Base-by-base conservation (phyloP, 495 filamentous ascomycete species). In the Neurospora sp. region DNA sequence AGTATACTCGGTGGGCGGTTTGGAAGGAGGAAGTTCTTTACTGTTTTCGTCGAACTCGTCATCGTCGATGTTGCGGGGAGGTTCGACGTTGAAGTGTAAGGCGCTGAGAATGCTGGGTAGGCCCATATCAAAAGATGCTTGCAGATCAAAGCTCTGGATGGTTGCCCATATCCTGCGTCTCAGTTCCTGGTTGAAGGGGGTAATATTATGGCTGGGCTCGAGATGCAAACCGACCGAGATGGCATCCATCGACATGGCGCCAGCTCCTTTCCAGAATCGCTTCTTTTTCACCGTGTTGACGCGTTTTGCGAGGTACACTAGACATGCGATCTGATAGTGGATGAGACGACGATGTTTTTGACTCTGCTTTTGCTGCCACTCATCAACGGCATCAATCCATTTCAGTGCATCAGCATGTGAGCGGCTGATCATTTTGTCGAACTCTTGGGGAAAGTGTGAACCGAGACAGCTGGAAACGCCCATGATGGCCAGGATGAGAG, bases 151-250 rank as follows among this genome's bases (percentile, higher is more conserved):
- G 77, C 89, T 87, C 73, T 89, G 79, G 31, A 91, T 87, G 3
- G 88, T 90, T 0, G 83, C 85, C 90, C 90, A 92, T n/a, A 92
- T 85, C 31, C 90, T 81, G 70, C 89, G 80, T 39, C 89, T 85
- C 88, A 91, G 89, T 78, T 92, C 90, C 75, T 87, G 87, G 73
- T 86, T 88, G 76, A 89, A 90, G n/a, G 78, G 76, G 10, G 79
- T 81, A 39, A 81, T 79, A 42, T 78, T 80, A 73, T 78, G 75
- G 70, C 76, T 77, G 0, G 87, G 85, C 44, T 89, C 87, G 9
- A 86, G 77, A 74, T 91, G 87, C 4, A 90, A 79, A 0, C 88
- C 89, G 75, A 89, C 88, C 10, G 82, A 80, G 44, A 90, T 82
- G 70, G 86, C 88, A 72, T 88, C 85, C 75, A 87, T 86, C 39